These are phyloP conservation scores for Sechiopsis laciniata DNA, from an alignment of 306 rosid genomes.

Conservation along the genomic window DNA sequence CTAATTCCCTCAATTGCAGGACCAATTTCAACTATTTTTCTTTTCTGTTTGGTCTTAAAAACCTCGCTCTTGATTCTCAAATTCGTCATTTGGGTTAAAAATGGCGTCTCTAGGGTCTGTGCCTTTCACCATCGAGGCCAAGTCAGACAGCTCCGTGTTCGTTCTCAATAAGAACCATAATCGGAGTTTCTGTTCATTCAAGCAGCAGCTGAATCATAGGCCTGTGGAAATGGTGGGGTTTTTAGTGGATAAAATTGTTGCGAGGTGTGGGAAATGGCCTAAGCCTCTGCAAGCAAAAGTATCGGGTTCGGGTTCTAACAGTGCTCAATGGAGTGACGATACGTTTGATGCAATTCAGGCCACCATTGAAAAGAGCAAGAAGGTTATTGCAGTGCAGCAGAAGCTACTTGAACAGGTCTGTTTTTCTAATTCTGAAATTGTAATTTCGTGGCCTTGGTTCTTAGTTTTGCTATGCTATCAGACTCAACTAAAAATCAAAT, in stretches of 20 bases:
- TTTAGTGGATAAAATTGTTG: slow-evolving; percentile 34
- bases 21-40: not conserved
- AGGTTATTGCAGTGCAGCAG: slow-evolving; percentile 71
- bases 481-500: not conserved
- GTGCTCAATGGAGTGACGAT: slow-evolving; percentile 39
- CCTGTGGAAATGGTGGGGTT: slow-evolving; percentile 25
- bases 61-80: slow-evolving; percentile 20
- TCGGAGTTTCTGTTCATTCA: slow-evolving; percentile 21
- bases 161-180: slow-evolving; percentile 28
- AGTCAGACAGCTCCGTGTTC: slow-evolving; percentile 34
- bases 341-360: slow-evolving; percentile 48
- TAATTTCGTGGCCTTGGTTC: not conserved
- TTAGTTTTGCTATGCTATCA: not conserved
- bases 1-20: not conserved
- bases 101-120: slow-evolving; percentile 57
- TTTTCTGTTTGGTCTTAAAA: not conserved
- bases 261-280: slow-evolving; percentile 33
- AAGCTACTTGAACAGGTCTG: slow-evolving; percentile 75
- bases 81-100: not conserved
- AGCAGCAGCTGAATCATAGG: slow-evolving; percentile 25
- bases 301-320: slow-evolving; percentile 13
- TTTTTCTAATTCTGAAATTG: not conserved
- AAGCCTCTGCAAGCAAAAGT: slow-evolving; percentile 35
- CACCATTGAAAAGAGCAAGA: slow-evolving; percentile 78
- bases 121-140: slow-evolving; percentile 42